Conservation (phyloP, 2,329 filamentous ascomycete genomes). For the Dothistroma pini region DNA sequence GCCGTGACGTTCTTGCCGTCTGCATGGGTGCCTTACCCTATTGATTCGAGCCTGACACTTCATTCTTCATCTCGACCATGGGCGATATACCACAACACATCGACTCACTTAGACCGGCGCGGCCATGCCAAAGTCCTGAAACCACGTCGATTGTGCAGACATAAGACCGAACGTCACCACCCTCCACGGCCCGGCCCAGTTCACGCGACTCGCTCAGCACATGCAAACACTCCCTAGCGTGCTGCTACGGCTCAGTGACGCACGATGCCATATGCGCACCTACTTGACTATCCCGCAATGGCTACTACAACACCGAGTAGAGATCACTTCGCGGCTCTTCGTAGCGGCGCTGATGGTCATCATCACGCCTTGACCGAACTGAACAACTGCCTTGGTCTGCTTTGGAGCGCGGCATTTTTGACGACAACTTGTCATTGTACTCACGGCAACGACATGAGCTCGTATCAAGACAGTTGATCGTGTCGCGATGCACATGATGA, state of each 20-base stretch:
- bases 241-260: neutral
- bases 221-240: neutral
- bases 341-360: too few species aligned
- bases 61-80: too few species aligned
- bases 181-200: neutral
- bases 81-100: too few species aligned
- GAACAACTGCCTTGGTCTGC: neutral
- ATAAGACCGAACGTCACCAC: too few species aligned
- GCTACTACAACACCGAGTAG: too few species aligned
- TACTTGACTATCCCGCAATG: too few species aligned
- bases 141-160: too few species aligned
- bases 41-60: too few species aligned
- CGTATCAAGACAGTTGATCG: neutral
- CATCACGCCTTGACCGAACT: too few species aligned
- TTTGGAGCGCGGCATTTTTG: neutral
- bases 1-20: neutral
- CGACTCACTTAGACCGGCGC: too few species aligned
- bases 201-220: neutral
- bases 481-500: neutral
- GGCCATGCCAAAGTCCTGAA: too few species aligned
- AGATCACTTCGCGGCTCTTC: neutral
- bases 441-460: neutral
- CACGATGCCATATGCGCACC: neutral
- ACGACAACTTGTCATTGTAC: too few species aligned
- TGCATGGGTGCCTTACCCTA: neutral